These are phyloP conservation scores for Plasmodium vivax DNA, from an alignment of 169 alveolate genomes.

Conservation along the genomic window DNA sequence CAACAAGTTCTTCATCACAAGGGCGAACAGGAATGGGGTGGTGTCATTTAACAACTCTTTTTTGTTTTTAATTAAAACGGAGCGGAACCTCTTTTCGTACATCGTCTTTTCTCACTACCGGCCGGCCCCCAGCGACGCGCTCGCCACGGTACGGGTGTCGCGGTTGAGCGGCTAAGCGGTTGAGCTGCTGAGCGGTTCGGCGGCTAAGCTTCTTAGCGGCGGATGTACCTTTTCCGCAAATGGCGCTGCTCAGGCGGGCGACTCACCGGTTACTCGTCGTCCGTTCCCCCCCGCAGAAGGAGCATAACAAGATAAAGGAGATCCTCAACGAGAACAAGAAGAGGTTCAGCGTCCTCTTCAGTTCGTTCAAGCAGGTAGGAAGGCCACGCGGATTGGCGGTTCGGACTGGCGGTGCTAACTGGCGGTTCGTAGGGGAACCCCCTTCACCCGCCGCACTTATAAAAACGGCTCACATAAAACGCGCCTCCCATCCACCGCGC, in stretches of 20 bases:
- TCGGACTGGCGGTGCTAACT: background rate
- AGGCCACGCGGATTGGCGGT: background rate
- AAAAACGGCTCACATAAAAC: background rate
- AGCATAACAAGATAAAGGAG: constrained; percentile 27
- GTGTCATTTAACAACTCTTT: constrained; percentile 3
- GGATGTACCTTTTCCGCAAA: background rate
- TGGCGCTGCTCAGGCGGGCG: background rate
- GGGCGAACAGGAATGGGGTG: constrained; percentile 13
- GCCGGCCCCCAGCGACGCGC: background rate
- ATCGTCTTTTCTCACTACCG: constrained; percentile 22
- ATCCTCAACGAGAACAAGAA: constrained; percentile 47
- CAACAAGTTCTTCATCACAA: constrained; percentile 31
- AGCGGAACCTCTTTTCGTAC: constrained; percentile 27
- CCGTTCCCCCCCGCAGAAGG: constrained; percentile 13
- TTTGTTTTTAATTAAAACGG: constrained; percentile 34
- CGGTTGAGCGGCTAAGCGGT: background rate
- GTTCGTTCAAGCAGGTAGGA: constrained; percentile 37
- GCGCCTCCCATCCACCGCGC: background rate
- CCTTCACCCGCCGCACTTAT: background rate
- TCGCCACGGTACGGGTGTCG: background rate
- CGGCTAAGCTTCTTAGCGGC: no score
- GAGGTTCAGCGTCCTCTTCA: constrained; percentile 39
- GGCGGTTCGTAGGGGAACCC: background rate
- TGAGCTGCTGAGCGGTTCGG: background rate
- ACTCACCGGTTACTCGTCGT: background rate